Conservation (phyloP, 257 asterid species). For the Plantago elongata region DNA sequence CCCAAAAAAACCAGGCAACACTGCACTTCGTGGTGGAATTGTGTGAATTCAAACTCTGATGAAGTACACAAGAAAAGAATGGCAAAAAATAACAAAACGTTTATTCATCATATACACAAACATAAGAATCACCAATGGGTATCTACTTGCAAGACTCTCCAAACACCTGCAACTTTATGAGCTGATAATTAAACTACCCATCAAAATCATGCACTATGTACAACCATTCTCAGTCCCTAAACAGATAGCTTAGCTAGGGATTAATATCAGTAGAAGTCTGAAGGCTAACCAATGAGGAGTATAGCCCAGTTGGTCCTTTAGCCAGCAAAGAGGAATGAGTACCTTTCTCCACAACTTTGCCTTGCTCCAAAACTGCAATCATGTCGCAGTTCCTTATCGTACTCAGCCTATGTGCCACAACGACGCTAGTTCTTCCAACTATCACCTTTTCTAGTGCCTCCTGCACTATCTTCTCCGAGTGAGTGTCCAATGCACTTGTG, state of each 20-base stretch:
- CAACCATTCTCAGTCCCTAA: neutral
- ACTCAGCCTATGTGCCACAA: conserved; percentile 82
- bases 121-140: too few relatives aligned
- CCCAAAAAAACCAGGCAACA: too few relatives aligned
- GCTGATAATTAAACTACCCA: neutral
- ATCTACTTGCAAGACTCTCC: neutral
- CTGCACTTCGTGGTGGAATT: too few relatives aligned
- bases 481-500: conserved; percentile 78
- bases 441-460: conserved; percentile 81
- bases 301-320: conserved; percentile 55
- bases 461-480: conserved; percentile 77
- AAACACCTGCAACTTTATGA: neutral
- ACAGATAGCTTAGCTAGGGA: neutral
- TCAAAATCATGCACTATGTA: neutral
- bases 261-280: conserved; percentile 28
- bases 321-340: conserved; percentile 63
- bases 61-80: too few relatives aligned
- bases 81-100: too few relatives aligned
- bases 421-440: conserved; percentile 81
- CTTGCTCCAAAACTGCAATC: conserved; percentile 70
- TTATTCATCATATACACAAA: too few relatives aligned
- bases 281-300: conserved; percentile 61
- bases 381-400: conserved; percentile 66
- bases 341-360: conserved; percentile 68
- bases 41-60: too few relatives aligned